Evolutionary conservation across 1,284 basidiomycete genomes (phyloP).

Genomic region (Tylopilus sp.): DNA sequence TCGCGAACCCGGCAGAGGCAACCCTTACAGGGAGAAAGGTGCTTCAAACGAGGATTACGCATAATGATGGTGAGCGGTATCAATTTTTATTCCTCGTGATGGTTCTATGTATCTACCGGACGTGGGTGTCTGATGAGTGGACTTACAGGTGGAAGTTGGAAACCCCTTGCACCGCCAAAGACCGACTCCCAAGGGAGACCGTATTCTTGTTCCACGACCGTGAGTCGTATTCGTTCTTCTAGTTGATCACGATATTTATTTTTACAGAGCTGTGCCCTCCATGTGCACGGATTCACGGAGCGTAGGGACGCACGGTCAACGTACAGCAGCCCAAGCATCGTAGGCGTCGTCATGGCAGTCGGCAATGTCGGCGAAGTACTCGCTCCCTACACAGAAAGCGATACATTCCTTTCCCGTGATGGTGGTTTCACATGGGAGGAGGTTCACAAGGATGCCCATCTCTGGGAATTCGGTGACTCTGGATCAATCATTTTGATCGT

Average conservation of each 20-base stretch:
- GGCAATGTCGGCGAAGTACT: conserved; percentile 93
- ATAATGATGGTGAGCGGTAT: conserved; percentile 80
- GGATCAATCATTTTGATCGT: conserved; percentile 91
- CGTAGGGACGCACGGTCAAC: conserved; percentile 87
- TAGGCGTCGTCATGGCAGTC: conserved; percentile 93
- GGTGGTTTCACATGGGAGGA: conserved; percentile 99
- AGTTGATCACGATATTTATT: not conserved
- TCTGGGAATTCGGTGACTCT: conserved; percentile 98
- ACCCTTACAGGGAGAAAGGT: conserved; percentile 72
- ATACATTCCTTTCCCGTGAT: conserved; percentile 95
- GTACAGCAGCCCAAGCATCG: conserved; percentile 88
- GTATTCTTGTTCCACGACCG: conserved; percentile 75
- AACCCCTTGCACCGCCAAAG: conserved; percentile 72
- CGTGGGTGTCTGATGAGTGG: not conserved
- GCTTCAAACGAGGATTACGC: conserved; percentile 86
- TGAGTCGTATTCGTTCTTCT: conserved; percentile 30
- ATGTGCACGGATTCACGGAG: conserved; percentile 96
- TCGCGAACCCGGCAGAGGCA: conserved; percentile 80
- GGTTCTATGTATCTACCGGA: not conserved
- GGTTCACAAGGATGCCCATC: conserved; percentile 95
- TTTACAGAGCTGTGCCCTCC: conserved; percentile 75
- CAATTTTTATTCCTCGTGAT: too few species aligned
- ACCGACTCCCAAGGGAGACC: conserved; percentile 74
- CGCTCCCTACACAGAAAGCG: conserved; percentile 80
- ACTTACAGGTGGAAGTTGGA: conserved; percentile 79